Evolutionary conservation across 257 asterid species (phyloP), one percentile per base, ranked within the genome.

Genomic region (Penstemon newberryi): DNA sequence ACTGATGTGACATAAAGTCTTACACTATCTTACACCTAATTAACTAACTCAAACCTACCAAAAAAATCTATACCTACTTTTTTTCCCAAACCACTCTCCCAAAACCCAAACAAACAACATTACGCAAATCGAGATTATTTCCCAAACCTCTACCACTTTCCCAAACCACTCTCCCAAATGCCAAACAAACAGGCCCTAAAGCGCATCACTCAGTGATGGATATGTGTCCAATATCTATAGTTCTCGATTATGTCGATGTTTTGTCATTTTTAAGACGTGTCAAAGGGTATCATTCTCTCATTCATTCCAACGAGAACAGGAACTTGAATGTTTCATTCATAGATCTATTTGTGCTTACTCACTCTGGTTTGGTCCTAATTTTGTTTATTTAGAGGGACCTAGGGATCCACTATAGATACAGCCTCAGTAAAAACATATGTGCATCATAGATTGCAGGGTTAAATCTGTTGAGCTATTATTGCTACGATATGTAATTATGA

Each of bases 211-310:
- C 5, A 43, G 55, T 59, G 19, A 42, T 12, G 50, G 11, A 43
- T 58, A 43, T 36, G 59, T 52, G 60, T 38, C 43, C 59, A 49
- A 41, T 61, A 54, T 4, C 9, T 39, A 5, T 66, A 12, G n/a
- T 54, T 56, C 33, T 42, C 36, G 52, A 56, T 8, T 54, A 15
- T 5, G 53, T 5, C 5, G 58, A 11, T 7, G 12, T 56, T 58
- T 44, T 65, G 7, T 44, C 62, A 67, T n/a, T 66, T 15, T 57
- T 53, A 42, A 42, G 52, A 43, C 36, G 7, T 59, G 52, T 36
- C 12, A 12, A 46, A 46, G n/a, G 51, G 8, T 46, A 9, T 6
- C 51, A 46, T 3, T 46, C 51, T 46, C 51, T 11, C 7, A 46
- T 46, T 46, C 12, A 46, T 46, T 46, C 51, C 51, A 7, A 46